phyloP scores from a whole-genome alignment of 176 grass and related monocot genomes.

The Secale cereale region DNA sequence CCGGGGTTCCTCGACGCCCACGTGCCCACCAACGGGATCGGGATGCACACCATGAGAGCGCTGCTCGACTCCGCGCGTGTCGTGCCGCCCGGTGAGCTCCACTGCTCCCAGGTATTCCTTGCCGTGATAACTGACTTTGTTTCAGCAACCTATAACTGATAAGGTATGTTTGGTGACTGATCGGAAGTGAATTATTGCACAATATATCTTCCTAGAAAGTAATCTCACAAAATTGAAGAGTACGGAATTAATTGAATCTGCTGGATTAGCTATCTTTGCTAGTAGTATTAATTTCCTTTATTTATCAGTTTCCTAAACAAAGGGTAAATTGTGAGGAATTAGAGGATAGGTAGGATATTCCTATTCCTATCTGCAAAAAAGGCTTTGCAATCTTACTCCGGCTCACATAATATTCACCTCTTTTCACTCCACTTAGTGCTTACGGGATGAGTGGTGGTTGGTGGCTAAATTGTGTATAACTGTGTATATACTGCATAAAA shows the following conservation, averaged over 20 bases:
- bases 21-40: conserved; percentile 43
- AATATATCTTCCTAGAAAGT: conserved; percentile 1
- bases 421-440: background rate
- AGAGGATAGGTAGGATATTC: background rate
- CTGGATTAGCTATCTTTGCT: background rate
- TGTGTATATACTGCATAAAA: background rate
- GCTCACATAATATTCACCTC: background rate
- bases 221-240: background rate
- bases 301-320: background rate
- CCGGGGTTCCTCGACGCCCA: conserved; percentile 56
- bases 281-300: background rate
- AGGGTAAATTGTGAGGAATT: background rate
- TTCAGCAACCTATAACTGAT: background rate
- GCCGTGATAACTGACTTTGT: background rate
- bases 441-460: background rate
- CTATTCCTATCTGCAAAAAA: background rate
- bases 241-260: background rate
- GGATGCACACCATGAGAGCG: conserved; percentile 80
- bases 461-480: background rate
- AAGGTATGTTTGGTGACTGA: background rate
- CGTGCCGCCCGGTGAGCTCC: conserved; percentile 58
- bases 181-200: background rate
- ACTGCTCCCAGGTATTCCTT: conserved; percentile 69
- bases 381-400: background rate
- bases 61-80: conserved; percentile 65